These are phyloP conservation scores for Boechera divaricarpa DNA, from an alignment of 345 rosid species.

Conservation along the genomic window DNA sequence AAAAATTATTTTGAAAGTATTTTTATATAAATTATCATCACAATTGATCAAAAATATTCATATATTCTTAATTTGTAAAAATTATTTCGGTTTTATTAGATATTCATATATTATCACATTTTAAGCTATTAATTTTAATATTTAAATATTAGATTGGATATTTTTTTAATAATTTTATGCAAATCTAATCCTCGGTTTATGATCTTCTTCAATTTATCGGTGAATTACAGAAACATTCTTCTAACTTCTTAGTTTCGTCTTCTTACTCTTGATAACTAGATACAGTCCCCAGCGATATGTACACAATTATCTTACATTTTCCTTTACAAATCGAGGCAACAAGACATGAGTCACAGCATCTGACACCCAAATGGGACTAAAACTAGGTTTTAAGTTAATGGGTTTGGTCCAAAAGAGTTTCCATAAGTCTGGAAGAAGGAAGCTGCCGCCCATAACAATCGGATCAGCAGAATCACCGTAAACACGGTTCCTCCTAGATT, in stretches of 20 bases:
- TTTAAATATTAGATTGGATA: too few species aligned
- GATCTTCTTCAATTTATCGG: not conserved
- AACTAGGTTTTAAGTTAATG: constrained; percentile 10
- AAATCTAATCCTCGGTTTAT: not conserved
- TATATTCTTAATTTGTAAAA: too few species aligned
- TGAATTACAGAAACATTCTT: not conserved
- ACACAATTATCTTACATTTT: constrained; percentile 3
- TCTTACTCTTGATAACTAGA: not conserved
- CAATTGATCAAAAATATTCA: too few species aligned
- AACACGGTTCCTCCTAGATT: constrained; percentile 73
- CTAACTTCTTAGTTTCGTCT: not conserved
- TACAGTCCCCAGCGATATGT: not conserved
- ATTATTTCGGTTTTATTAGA: too few species aligned
- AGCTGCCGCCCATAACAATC: constrained; percentile 67
- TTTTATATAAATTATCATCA: too few species aligned
- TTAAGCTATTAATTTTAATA: too few species aligned
- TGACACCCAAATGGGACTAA: not conserved
- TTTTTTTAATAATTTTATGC: too few species aligned
- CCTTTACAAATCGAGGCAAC: not conserved
- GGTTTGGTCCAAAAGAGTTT: constrained; percentile 46
- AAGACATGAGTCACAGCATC: not conserved
- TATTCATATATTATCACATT: too few species aligned
- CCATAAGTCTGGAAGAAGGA: constrained; percentile 65
- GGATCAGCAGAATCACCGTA: constrained; percentile 59
- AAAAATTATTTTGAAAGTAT: too few species aligned